Conservation (phyloP, 2,329 filamentous ascomycete species). For the Aureobasidium subglaciale region DNA sequence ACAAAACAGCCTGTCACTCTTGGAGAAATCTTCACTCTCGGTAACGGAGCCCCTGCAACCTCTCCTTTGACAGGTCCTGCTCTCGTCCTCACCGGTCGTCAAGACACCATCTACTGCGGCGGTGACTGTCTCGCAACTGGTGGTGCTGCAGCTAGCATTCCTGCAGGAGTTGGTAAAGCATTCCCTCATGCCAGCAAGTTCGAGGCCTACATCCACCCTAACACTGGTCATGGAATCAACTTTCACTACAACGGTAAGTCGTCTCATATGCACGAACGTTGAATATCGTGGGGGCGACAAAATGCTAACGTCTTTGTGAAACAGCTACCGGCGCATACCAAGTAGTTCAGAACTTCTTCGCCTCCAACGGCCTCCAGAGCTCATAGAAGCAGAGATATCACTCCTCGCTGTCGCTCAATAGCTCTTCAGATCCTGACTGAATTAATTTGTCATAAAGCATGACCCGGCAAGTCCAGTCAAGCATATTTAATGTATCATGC, state of each 20-base stretch:
- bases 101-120: slow-evolving; percentile 20
- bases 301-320: slow-evolving; percentile 9
- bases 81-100: slow-evolving; percentile 25
- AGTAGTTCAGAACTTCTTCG: slow-evolving; percentile 13
- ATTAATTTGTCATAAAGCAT: neutral
- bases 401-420: neutral
- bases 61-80: slow-evolving; percentile 23
- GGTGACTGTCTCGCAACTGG: slow-evolving; percentile 18
- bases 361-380: slow-evolving; percentile 11
- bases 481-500: neutral
- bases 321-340: slow-evolving; percentile 11
- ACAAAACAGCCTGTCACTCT: slow-evolving; percentile 27
- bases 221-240: slow-evolving; percentile 28
- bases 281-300: neutral
- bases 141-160: slow-evolving; percentile 19
- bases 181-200: slow-evolving; percentile 15
- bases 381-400: neutral
- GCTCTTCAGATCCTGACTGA: neutral
- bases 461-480: neutral
- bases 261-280: slow-evolving; percentile 1
- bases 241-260: slow-evolving; percentile 24
- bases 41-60: slow-evolving; percentile 17
- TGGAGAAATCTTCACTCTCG: slow-evolving; percentile 26
- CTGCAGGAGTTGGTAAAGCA: slow-evolving; percentile 17
- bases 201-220: slow-evolving; percentile 22